Base-by-base conservation (phyloP, 768 basidiomycete genomes). In the Myochromella boudieri region DNA sequence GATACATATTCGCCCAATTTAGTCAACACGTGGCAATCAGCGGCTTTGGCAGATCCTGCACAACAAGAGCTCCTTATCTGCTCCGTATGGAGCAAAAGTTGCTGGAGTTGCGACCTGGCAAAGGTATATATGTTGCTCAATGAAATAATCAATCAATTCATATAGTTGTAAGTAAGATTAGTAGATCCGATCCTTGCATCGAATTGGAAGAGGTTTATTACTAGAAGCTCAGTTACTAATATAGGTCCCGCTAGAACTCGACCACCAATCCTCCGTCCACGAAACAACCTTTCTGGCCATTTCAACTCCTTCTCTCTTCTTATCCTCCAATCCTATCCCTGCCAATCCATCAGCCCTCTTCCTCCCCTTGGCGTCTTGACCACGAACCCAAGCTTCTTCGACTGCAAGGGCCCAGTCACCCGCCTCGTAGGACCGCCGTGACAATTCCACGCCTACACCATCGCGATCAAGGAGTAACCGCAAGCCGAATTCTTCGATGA, bases 401-500 rank as follows among this genome's bases (percentile, higher is more conserved):
- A 89, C 73, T 6, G 74, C 71, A 8, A 55, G 48, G 1, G 85
- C 81, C 87, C 87, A 90, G 43, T 85, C 78, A 7, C 87, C 87
- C n/a, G 66, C 70, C 60, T 89, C 87, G 55, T 88, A 89, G 8
- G 72, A 68, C 21, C 74, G 67, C 15, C 86, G 77, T 12, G 77
- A 68, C 27, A 91, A 73, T 62, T 87, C 85, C 24, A 88, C 70
- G 7, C 86, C 85, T 12, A 82, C 78, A 11, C 87, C 88, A 36
- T 84, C 78, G 18, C 66, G 67, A 29, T 78, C 70, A 29, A 91
- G 78, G 25, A 86, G 68, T 11, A 83, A 68, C 4, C 81, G 78
- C 25, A 91, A 69, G 3, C 89, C 89, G 55, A 86, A 82, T 60
- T 91, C 89, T 57, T 91, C 88, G 32, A 90, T 80, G 55, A 91